Conservation (phyloP, 140 eudicot genomes). For the Erigeron philadelphicus region DNA sequence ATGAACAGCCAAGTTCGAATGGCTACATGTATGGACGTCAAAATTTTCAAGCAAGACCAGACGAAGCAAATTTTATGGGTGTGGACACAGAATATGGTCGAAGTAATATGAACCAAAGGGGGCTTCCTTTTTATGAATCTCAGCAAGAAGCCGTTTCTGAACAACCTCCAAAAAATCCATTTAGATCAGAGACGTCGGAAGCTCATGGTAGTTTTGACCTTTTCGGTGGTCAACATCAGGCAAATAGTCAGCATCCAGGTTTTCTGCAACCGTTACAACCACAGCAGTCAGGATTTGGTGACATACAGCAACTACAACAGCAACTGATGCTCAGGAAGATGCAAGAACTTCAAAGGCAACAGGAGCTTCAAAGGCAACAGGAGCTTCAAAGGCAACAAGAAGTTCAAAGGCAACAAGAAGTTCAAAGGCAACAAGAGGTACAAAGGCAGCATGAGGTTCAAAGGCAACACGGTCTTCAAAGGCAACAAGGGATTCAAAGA, state of each 20-base stretch:
- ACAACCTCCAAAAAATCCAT: constrained; percentile 36
- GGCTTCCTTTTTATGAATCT: constrained; percentile 42
- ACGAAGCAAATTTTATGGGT: constrained; percentile 65
- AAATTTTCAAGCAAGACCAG: constrained; percentile 45
- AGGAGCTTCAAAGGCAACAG: constrained; percentile 42
- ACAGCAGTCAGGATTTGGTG: constrained; percentile 61
- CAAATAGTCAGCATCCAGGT: constrained; percentile 52
- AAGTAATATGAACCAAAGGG: constrained; percentile 44
- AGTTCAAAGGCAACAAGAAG: constrained; percentile 51
- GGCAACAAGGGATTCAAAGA: constrained; percentile 7
- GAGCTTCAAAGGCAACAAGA: constrained; percentile 79
- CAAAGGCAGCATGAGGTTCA: constrained; percentile 66
- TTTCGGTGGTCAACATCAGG: constrained; percentile 79
- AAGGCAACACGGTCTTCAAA: constrained; percentile 54
- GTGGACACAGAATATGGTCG: constrained; percentile 62
- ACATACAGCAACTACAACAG: constrained; percentile 75
- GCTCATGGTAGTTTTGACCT: constrained; percentile 66
- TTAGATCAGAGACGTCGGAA: constrained; percentile 49
- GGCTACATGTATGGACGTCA: constrained; percentile 57
- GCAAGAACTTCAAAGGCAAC: constrained; percentile 87
- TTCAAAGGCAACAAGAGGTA: constrained; percentile 67
- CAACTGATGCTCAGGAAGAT: constrained; percentile 64
- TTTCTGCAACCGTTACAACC: constrained; percentile 50
- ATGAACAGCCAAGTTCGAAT: constrained; percentile 52
- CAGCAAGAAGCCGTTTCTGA: constrained; percentile 53